Percentiles rank a stretch among this genome's conserved stretches.
phyloP scores from a whole-genome alignment of 2,329 filamentous ascomycete species.

The Ampelomyces quisqualis region DNA sequence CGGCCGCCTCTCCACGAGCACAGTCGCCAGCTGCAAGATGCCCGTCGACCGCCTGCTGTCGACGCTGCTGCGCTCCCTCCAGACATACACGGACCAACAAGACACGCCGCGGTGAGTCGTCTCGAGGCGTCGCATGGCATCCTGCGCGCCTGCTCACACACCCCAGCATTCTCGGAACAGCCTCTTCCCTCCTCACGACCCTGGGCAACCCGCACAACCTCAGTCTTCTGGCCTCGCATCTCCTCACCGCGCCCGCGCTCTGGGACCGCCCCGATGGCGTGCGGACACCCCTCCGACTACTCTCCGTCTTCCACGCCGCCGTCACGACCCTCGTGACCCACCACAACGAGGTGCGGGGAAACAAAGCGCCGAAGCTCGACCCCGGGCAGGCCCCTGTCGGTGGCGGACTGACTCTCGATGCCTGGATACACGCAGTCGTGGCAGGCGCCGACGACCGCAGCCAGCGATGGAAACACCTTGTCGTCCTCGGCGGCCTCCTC shows the following conservation, averaged over 20 bases:
- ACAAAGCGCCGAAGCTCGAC: constrained; percentile 28
- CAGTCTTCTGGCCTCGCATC: constrained; percentile 69
- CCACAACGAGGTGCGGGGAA: constrained; percentile 40
- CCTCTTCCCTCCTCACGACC: constrained; percentile 65
- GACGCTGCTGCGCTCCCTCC: constrained; percentile 64
- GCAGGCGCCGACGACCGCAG: constrained; percentile 62
- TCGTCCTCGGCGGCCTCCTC: constrained; percentile 77
- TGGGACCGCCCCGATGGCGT: constrained; percentile 66
- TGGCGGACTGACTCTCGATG: constrained; percentile 55
- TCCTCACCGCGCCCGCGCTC: constrained; percentile 69
- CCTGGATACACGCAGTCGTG: constrained; percentile 61
- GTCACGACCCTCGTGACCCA: constrained; percentile 57
- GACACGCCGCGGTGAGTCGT: constrained; percentile 59
- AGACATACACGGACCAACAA: constrained; percentile 58
- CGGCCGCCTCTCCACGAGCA: constrained; percentile 5
- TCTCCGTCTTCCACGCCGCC: constrained; percentile 72
- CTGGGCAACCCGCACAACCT: constrained; percentile 76
- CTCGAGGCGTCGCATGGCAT: constrained; percentile 3
- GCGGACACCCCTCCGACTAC: constrained; percentile 63
- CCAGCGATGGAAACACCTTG: constrained; percentile 76
- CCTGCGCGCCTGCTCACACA: constrained; percentile 24
- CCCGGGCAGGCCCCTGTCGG: constrained; percentile 37
- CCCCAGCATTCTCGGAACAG: constrained; percentile 60
- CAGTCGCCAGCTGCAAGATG: constrained; percentile 56
- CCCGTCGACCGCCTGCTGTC: constrained; percentile 67